A percentile compares a stretch with the other conserved stretches of the same genome.
These are phyloP conservation scores for Sporothrix luriei DNA, from an alignment of 2,329 filamentous ascomycete genomes.

Conservation along the genomic window DNA sequence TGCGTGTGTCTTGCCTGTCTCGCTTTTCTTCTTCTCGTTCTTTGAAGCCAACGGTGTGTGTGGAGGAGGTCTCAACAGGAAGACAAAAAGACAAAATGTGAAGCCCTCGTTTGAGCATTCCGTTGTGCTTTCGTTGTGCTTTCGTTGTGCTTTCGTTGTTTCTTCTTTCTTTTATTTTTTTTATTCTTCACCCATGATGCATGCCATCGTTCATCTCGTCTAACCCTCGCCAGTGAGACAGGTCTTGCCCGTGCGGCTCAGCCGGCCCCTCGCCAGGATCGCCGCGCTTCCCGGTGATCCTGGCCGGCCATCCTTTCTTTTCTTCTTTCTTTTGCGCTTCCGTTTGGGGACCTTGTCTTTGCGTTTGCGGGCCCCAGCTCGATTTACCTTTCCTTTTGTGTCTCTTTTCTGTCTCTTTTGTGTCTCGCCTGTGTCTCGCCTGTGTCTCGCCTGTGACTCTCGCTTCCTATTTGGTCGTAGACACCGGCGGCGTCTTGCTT, in stretches of 20 bases:
- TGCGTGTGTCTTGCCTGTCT: background rate
- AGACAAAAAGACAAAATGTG: background rate
- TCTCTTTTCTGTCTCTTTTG: background rate
- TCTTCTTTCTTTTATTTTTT: background rate
- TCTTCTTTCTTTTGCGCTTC: background rate
- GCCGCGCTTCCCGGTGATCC: constrained; percentile 12
- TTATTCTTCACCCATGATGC: background rate
- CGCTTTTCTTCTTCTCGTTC: background rate
- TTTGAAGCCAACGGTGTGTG: background rate
- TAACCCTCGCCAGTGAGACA: constrained; percentile 1
- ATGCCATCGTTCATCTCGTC: background rate
- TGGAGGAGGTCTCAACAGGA: background rate
- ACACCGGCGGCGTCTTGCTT: background rate
- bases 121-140: too few relatives aligned
- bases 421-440: too few relatives aligned
- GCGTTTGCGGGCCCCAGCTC: background rate
- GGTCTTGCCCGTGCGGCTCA: background rate
- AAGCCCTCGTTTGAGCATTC: background rate
- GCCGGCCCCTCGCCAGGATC: constrained; percentile 4
- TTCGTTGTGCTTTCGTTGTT: background rate
- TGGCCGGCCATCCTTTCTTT: background rate
- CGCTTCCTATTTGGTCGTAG: background rate
- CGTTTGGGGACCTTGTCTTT: background rate
- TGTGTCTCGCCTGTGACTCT: background rate
- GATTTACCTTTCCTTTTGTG: background rate